Conservation (phyloP, 495 filamentous ascomycete genomes). For the Daldinia childiae region DNA sequence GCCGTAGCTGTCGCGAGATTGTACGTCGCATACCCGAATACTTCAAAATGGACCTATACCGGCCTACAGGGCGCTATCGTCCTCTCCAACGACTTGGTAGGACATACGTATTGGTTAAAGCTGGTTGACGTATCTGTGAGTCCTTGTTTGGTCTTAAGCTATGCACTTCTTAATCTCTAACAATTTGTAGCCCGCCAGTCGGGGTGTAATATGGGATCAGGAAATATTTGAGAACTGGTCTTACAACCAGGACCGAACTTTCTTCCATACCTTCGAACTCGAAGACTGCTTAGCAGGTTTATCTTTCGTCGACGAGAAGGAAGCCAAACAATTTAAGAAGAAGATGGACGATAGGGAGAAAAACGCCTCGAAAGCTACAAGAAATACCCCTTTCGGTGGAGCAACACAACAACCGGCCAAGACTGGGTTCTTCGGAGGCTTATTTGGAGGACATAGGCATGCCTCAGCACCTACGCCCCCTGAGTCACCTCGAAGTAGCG, state of each 20-base stretch:
- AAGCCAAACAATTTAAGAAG: constrained; percentile 92
- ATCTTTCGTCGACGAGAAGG: constrained; percentile 95
- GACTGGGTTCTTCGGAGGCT: constrained; percentile 67
- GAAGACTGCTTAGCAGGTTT: constrained; percentile 89
- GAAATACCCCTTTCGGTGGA: constrained; percentile 77
- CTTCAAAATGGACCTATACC: constrained; percentile 89
- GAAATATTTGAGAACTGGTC: constrained; percentile 94
- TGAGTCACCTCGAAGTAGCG: constrained; percentile 59
- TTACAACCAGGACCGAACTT: constrained; percentile 95
- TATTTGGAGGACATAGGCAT: constrained; percentile 76
- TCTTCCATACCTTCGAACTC: constrained; percentile 96
- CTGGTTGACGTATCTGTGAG: constrained; percentile 94
- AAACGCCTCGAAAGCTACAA: constrained; percentile 87
- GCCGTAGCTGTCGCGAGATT: constrained; percentile 92
- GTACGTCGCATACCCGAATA: constrained; percentile 91
- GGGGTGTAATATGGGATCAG: constrained; percentile 97
- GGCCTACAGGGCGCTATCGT: constrained; percentile 94
- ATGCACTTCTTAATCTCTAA: constrained; percentile 33
- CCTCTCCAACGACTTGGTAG: constrained; percentile 91
- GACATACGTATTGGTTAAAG: constrained; percentile 96
- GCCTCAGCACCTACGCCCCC: constrained; percentile 67
- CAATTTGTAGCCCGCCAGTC: constrained; percentile 69
- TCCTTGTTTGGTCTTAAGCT: not conserved
- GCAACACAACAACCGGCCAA: constrained; percentile 54
- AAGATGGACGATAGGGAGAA: constrained; percentile 95